phyloP scores from a whole-genome alignment of 305 asterid species.

The Stenogyne calaminthoides region DNA sequence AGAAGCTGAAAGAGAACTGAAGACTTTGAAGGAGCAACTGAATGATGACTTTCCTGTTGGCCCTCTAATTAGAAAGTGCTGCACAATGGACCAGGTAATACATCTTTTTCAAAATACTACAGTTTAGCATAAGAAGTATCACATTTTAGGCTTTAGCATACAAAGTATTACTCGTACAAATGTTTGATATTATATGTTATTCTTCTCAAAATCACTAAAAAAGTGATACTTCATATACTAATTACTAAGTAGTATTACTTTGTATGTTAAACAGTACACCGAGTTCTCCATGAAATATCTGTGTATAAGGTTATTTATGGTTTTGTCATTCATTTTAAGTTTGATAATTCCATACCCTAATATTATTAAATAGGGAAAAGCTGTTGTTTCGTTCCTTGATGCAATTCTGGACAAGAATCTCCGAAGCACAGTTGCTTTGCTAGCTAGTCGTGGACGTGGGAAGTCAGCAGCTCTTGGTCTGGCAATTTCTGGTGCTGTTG shows the following conservation, averaged over 20 bases:
- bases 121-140: too few relatives aligned
- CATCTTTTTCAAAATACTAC: too few relatives aligned
- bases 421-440: conserved; percentile 83
- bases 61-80: conserved; percentile 78
- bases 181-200: too few relatives aligned
- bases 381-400: conserved; percentile 83
- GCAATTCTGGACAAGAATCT: conserved; percentile 87
- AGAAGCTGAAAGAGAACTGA: conserved; percentile 76
- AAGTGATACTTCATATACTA: too few relatives aligned
- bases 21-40: conserved; percentile 72
- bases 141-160: too few relatives aligned
- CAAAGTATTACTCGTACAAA: too few relatives aligned
- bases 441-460: conserved; percentile 99
- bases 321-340: neutral
- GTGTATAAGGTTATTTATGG: too few relatives aligned
- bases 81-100: conserved; percentile 91
- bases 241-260: too few relatives aligned
- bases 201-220: too few relatives aligned
- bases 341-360: conserved; percentile 10
- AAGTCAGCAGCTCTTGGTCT: conserved; percentile 98
- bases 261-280: too few relatives aligned
- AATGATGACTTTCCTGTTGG: conserved; percentile 87
- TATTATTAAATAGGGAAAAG: conserved; percentile 64
- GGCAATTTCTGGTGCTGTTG: conserved; percentile 95
- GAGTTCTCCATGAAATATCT: too few relatives aligned